Conservation (phyloP, 352 stramenopile species). For the Phytophthora meadii region DNA sequence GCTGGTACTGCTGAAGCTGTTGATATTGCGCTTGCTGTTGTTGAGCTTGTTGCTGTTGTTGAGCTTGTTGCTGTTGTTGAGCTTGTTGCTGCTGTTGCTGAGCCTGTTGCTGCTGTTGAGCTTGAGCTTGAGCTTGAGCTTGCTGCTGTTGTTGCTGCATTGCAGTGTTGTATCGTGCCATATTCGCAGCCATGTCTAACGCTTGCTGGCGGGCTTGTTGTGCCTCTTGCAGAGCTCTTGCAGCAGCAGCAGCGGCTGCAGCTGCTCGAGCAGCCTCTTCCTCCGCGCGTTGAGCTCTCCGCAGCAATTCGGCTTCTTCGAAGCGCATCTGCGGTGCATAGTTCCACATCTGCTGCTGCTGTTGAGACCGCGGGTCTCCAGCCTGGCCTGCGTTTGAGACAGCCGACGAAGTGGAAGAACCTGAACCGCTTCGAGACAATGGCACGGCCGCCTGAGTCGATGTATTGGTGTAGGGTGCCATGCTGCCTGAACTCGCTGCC, state of each 20-base stretch:
- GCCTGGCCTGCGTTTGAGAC: constrained; percentile 34
- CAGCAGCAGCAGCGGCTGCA: constrained; percentile 70
- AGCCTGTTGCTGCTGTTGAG: constrained; percentile 48
- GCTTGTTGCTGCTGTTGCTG: constrained; percentile 51
- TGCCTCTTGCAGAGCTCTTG: constrained; percentile 76
- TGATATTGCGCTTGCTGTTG: constrained; percentile 61
- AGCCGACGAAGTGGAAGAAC: constrained; percentile 37
- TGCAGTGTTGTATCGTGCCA: constrained; percentile 71
- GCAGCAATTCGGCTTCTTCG: constrained; percentile 79
- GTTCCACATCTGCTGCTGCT: constrained; percentile 74
- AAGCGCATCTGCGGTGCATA: constrained; percentile 74
- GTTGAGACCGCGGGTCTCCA: constrained; percentile 30
- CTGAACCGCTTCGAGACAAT: constrained; percentile 40
- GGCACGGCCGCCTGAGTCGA: constrained; percentile 39
- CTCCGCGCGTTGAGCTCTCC: constrained; percentile 73
- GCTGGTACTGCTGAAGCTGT: constrained; percentile 57
- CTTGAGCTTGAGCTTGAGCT: constrained; percentile 50
- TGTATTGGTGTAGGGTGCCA: constrained; percentile 31
- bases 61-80: constrained; percentile 44
- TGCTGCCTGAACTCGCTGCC: constrained; percentile 23
- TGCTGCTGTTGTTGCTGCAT: constrained; percentile 73
- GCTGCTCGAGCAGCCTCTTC: constrained; percentile 82
- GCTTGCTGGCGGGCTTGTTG: constrained; percentile 82
- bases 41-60: constrained; percentile 48
- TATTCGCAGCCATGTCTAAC: constrained; percentile 82